Evolutionary conservation across 805 yeast genomes (phyloP), one percentile per base, ranked within the genome.

Genomic region (Monosporozyma yasuniensis): DNA sequence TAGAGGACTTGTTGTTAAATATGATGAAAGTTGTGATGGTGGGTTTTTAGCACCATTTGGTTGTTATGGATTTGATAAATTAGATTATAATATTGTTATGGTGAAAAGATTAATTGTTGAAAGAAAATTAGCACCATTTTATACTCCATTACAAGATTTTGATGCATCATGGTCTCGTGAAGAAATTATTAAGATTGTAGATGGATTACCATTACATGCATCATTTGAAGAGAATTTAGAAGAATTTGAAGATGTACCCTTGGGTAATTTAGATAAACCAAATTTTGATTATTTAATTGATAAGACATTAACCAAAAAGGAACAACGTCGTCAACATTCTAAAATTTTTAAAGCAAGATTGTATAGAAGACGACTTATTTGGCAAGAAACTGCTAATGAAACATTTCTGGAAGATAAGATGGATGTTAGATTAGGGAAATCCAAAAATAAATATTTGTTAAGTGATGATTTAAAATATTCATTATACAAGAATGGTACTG

Each of bases 11-110:
- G 69, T 85, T 21, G 87, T 85, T 2, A 71, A 75, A 53, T 76
- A 66, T 58, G 72, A 72, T 38, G 95, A 87, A 60, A 79, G 72
- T 54, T 96, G 91, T 14, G 98, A 93, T 68, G 99, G 99, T 18
- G 99, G 99, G 1, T 89, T 71, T 62, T 68, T 91, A 54, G 96
- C 95, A 1, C 96, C 98, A 0, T 87, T 78, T 67, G 97, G 97
- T 1, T 85, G 86, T 30, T 91, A 91, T 67, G 78, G 81, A 54
- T 72, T 77, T 30, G 81, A 84, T 44, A 83, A 81, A 57, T 65
- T 84, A 49, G 96, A 87, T 64, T 91, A 80, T 68, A 78, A 84
- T 59, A 77, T 85, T 14, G 77, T 77, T 14, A 72, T 84, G 3
- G 97, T 93, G n/a, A 76, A 86, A 48, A 76, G 71, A 16, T 70